Conservation (phyloP, 805 yeast species). For the Yarrowia sp. region DNA sequence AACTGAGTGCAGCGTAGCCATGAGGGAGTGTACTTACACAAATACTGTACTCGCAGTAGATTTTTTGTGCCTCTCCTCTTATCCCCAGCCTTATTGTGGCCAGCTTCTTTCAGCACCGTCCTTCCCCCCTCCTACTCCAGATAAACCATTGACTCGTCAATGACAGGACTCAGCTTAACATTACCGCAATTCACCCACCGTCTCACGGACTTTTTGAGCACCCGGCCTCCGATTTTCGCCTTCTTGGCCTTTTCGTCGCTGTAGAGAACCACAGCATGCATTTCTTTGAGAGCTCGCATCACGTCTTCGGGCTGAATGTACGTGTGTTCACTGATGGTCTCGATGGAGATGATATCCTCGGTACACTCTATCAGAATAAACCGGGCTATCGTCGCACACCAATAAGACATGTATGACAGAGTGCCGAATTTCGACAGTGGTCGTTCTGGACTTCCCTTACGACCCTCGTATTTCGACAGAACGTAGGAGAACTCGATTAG, state of each 20-base stretch:
- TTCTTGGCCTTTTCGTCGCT: slow-evolving; percentile 28
- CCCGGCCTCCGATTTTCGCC: slow-evolving; percentile 13
- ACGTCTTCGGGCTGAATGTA: slow-evolving; percentile 51
- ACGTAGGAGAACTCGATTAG: slow-evolving; percentile 84
- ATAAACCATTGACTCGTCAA: slow-evolving; percentile 18
- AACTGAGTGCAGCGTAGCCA: no score
- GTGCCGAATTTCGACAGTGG: slow-evolving; percentile 87
- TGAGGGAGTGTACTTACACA: no score
- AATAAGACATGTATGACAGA: slow-evolving; percentile 72
- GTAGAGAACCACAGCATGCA: slow-evolving; percentile 46
- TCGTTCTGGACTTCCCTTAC: slow-evolving; percentile 86
- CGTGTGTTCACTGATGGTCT: slow-evolving; percentile 46
- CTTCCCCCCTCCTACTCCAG: not conserved
- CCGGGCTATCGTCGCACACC: slow-evolving; percentile 65
- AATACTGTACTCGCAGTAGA: no score
- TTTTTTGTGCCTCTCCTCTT: no score
- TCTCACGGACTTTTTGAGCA: slow-evolving; percentile 14
- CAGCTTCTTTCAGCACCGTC: no score
- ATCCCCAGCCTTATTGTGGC: no score
- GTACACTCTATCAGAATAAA: slow-evolving; percentile 39
- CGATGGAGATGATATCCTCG: slow-evolving; percentile 43
- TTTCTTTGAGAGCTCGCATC: slow-evolving; percentile 46
- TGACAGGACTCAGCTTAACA: slow-evolving; percentile 19
- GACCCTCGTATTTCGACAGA: slow-evolving; percentile 67
- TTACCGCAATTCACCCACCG: slow-evolving; percentile 31